A percentile compares a stretch with the other conserved stretches of the same genome.
These are phyloP conservation scores for Kazachstania bromeliacearum DNA, from an alignment of 805 yeast genomes.

Conservation along the genomic window DNA sequence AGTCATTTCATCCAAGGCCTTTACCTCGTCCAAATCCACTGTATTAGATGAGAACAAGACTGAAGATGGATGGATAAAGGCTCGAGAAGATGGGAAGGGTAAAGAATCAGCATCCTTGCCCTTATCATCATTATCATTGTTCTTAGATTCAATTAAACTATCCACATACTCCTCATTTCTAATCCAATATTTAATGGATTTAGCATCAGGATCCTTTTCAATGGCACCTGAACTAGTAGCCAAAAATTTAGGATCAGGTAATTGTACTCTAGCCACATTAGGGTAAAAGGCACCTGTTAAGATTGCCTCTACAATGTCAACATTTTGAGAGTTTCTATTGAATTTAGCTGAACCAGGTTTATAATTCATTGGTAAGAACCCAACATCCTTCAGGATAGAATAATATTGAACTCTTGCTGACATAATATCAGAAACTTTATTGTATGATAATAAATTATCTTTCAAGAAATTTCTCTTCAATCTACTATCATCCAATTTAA, in stretches of 20 bases:
- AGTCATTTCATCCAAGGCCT: conserved; percentile 14
- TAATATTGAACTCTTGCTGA: conserved; percentile 64
- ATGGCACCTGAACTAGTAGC: conserved; percentile 70
- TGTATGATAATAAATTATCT: conserved; percentile 52
- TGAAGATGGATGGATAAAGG: conserved; percentile 83
- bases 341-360: conserved; percentile 25
- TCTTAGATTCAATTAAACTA: conserved; percentile 14
- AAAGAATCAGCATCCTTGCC: conserved; percentile 9
- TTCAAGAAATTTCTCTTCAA: conserved; percentile 38
- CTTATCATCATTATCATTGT: conserved; percentile 8
- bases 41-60: conserved; percentile 46
- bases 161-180: conserved; percentile 48
- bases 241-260: conserved; percentile 71
- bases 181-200: conserved; percentile 61
- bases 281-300: conserved; percentile 80
- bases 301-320: conserved; percentile 50
- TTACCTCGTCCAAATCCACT: conserved; percentile 19
- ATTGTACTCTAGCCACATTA: conserved; percentile 66
- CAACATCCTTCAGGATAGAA: conserved; percentile 65
- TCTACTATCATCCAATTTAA: conserved; percentile 14
- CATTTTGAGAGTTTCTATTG: conserved; percentile 45
- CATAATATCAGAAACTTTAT: conserved; percentile 58
- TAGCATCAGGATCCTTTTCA: conserved; percentile 78
- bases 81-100: conserved; percentile 51
- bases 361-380: conserved; percentile 56